These are phyloP conservation scores for Mrakiaceae sp. DNA, from an alignment of 1,284 basidiomycete genomes.

Conservation along the genomic window DNA sequence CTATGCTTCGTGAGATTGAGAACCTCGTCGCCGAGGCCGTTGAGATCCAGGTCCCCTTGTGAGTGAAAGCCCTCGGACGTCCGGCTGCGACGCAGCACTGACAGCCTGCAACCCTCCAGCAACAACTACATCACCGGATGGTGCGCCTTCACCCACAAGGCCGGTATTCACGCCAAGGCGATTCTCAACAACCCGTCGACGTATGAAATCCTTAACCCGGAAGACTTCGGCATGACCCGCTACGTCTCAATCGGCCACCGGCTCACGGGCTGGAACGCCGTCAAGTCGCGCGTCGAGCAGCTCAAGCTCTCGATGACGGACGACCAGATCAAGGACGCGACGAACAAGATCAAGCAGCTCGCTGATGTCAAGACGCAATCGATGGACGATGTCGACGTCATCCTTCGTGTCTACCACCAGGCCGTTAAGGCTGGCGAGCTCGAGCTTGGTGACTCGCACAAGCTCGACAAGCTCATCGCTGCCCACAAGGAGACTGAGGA, in stretches of 20 bases:
- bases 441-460: conserved; percentile 74
- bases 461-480: conserved; percentile 63
- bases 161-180: conserved; percentile 99
- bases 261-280: conserved; percentile 94
- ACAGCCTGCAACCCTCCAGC: conserved; percentile 17
- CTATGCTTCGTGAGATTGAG: conserved; percentile 96
- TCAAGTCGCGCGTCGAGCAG: conserved; percentile 98
- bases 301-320: conserved; percentile 55
- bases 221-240: conserved; percentile 94
- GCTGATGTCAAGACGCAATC: conserved; percentile 96
- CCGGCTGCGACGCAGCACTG: conserved; percentile 1
- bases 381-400: conserved; percentile 97
- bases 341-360: conserved; percentile 98
- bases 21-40: conserved; percentile 98
- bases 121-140: conserved; percentile 64
- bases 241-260: conserved; percentile 98
- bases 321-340: conserved; percentile 81
- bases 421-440: conserved; percentile 78
- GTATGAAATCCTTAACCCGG: conserved; percentile 73
- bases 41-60: conserved; percentile 91
- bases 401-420: conserved; percentile 88
- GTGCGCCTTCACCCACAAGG: conserved; percentile 99
- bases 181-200: conserved; percentile 99
- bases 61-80: conserved; percentile 16
- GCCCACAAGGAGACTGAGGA: conserved; percentile 6